Base-by-base conservation (phyloP, 176 grass and related monocot species). In the Calamus simplicifolius region DNA sequence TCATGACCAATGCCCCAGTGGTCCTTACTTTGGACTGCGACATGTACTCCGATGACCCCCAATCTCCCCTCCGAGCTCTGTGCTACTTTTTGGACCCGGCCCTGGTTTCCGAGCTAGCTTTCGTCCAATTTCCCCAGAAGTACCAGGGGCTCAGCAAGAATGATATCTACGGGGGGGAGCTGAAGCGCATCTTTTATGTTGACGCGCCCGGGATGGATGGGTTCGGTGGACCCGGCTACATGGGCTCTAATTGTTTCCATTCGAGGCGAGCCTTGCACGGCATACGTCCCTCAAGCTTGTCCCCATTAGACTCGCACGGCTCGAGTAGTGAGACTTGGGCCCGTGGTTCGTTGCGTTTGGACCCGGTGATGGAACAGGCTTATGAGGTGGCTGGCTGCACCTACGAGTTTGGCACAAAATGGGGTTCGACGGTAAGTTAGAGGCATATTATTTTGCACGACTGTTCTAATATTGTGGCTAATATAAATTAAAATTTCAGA, bases 21-120 rank as follows among this genome's bases (percentile, higher is more conserved):
- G 15, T 81, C 8, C 71, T 81, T 4, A 81, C 79, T 13, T 28
- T 81, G 5, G 72, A 81, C 53, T 81, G 79, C 27, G 79, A 81
- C 53, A 75, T 70, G 72, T 66, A 29, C 66, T 75, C 58, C 28
- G 75, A 62, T 3, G 54, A 75, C 23, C 79, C 79, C 0, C 68
- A 53, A n/a, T 70, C 79, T 15, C 79, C 72, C 3, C 66, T 70
- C 14, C 51, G 59, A 2, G 72, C 48, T n/a, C 65, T 81, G 6
- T 81, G 72, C 54, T 81, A 81, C 73, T 70, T 81, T 27, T 35
- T 81, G 14, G 79, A 81, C 27, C 51, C 52, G 0, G 17, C 51
- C 25, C 26, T 63, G 21, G 48, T 72, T 12, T 4, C 23, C 13
- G 48, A 75, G 18, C 72, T 81, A 1, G 58, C 79, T 18, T 81